Conservation (phyloP, 345 rosid genomes). For the Boechera stricta region DNA sequence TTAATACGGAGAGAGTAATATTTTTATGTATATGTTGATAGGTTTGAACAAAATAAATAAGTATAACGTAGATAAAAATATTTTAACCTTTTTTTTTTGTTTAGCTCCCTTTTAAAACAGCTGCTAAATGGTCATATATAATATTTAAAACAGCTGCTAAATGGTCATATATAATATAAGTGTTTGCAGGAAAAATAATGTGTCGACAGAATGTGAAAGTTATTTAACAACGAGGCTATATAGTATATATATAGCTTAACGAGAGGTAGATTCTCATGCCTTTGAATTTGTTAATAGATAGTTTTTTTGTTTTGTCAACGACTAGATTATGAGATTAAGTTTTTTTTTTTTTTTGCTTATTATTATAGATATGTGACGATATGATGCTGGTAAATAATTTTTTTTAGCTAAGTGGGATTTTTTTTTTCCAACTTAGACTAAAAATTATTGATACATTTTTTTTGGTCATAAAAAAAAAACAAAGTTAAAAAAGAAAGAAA, state of each 20-base stretch:
- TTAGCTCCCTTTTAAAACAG: neutral
- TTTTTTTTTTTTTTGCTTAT: neutral
- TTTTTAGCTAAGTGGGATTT: neutral
- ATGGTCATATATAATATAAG: conserved; percentile 1
- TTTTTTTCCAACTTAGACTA: neutral
- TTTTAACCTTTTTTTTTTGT: neutral
- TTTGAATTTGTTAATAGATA: neutral
- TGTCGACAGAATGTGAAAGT: conserved; percentile 9
- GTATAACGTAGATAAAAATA: neutral
- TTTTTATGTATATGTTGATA: too few relatives aligned
- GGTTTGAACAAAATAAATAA: neutral
- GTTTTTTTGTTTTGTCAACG: conserved; percentile 20
- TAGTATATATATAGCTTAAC: neutral
- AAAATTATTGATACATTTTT: neutral
- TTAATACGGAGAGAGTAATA: too few relatives aligned
- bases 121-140: neutral
- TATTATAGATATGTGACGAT: conserved; percentile 20
- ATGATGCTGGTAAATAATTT: conserved; percentile 9
- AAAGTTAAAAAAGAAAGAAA: conserved; percentile 30
- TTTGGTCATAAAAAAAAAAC: neutral
- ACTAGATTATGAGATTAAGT: conserved; percentile 5
- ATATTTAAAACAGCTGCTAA: neutral
- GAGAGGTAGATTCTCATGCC: neutral
- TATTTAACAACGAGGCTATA: neutral
- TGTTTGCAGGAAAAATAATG: neutral